phyloP scores from a whole-genome alignment of 345 rosid genomes.

The Linum trigynum region DNA sequence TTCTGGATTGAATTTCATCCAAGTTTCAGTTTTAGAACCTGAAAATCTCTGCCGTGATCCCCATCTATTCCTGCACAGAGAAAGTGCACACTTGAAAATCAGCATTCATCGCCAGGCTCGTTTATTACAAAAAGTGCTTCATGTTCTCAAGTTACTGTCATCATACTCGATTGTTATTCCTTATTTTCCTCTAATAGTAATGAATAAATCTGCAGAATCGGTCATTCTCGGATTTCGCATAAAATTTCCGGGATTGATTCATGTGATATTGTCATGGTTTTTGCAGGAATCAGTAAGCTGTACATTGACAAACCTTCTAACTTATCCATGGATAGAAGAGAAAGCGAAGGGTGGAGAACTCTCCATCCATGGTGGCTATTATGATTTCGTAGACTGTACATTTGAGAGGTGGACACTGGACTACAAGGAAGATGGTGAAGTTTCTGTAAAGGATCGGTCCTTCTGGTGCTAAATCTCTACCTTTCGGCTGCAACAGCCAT shows the following conservation, averaged over 20 bases:
- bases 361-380: slow-evolving; percentile 84
- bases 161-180: too few relatives aligned
- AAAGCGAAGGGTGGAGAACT: slow-evolving; percentile 49
- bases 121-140: too few relatives aligned
- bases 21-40: too few relatives aligned
- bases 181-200: too few relatives aligned
- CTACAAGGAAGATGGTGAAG: slow-evolving; percentile 29
- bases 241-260: not conserved
- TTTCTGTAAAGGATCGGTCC: slow-evolving; percentile 43
- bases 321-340: slow-evolving; percentile 94
- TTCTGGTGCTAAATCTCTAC: slow-evolving; percentile 43
- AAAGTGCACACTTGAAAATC: too few relatives aligned
- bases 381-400: slow-evolving; percentile 65
- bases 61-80: too few relatives aligned
- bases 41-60: too few relatives aligned
- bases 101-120: too few relatives aligned
- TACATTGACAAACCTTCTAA: slow-evolving; percentile 64
- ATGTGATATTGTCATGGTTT: not conserved
- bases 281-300: slow-evolving; percentile 63
- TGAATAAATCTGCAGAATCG: too few relatives aligned
- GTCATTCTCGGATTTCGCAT: not conserved
- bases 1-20: not conserved
- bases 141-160: too few relatives aligned
- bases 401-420: slow-evolving; percentile 97
- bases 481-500: too few relatives aligned